These are phyloP conservation scores for Suzukiozyma palmioleophila DNA, from an alignment of 1,139 yeast species.

Conservation along the genomic window DNA sequence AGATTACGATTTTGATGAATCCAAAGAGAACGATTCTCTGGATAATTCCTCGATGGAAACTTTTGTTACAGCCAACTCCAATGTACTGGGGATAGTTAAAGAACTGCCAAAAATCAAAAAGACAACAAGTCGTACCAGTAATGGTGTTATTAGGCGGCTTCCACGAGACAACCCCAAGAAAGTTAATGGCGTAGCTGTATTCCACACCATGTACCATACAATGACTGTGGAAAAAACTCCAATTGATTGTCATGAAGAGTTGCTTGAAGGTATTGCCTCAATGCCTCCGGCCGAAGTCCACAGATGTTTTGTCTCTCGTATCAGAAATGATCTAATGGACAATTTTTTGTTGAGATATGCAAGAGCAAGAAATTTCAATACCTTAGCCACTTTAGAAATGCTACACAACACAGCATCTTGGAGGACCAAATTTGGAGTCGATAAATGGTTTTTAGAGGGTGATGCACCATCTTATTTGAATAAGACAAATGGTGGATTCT, in stretches of 20 bases:
- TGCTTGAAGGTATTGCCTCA: not conserved
- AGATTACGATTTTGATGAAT: constrained; percentile 6
- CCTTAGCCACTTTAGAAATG: constrained; percentile 32
- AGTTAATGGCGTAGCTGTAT: not conserved
- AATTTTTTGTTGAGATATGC: constrained; percentile 32
- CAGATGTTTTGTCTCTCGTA: constrained; percentile 15
- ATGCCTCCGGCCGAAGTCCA: constrained; percentile 20
- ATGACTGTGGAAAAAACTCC: constrained; percentile 1
- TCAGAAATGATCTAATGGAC: constrained; percentile 34
- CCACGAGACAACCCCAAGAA: not conserved
- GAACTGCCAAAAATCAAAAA: constrained; percentile 12
- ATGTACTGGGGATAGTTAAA: constrained; percentile 4
- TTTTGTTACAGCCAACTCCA: constrained; percentile 36
- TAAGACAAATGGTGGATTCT: constrained; percentile 35
- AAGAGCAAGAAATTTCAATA: constrained; percentile 41
- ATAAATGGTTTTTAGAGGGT: constrained; percentile 54
- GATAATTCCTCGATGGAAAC: constrained; percentile 27
- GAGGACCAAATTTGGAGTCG: constrained; percentile 43
- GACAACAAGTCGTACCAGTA: not conserved
- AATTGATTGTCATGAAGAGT: not conserved
- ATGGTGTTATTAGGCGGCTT: not conserved
- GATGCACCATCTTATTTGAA: constrained; percentile 37
- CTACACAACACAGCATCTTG: constrained; percentile 33
- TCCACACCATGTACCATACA: constrained; percentile 1
- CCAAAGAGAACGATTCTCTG: constrained; percentile 13